phyloP scores from a whole-genome alignment of 2,329 filamentous ascomycete genomes.

The Penicillium sp. region DNA sequence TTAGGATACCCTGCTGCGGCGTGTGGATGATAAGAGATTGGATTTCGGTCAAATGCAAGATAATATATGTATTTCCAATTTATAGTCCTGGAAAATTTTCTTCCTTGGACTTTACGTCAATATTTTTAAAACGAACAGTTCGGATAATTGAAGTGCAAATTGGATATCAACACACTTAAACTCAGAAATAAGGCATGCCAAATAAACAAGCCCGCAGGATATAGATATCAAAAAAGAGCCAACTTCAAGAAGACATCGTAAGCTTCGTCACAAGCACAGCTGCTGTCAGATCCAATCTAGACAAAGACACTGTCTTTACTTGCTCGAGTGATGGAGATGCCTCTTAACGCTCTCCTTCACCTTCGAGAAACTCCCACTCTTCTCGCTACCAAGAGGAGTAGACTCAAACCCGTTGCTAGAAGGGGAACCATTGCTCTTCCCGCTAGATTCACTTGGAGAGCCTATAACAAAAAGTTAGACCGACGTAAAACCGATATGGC shows the following conservation, averaged over 20 bases:
- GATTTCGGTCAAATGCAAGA: background rate
- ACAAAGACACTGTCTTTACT: background rate
- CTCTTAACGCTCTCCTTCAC: slow-evolving; percentile 23
- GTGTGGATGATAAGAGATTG: background rate
- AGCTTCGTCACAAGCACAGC: background rate
- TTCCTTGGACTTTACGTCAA: background rate
- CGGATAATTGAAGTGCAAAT: background rate
- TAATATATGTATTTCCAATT: background rate
- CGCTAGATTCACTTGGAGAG: background rate
- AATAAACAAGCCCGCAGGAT: background rate
- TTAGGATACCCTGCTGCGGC: background rate
- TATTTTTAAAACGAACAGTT: background rate
- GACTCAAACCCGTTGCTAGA: background rate
- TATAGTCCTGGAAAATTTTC: background rate
- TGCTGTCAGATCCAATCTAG: background rate
- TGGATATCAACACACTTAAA: slow-evolving; percentile 9
- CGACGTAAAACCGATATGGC: background rate
- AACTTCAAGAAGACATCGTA: background rate
- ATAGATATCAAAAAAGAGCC: background rate
- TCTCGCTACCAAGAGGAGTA: background rate
- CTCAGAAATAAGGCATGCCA: background rate
- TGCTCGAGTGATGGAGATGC: slow-evolving; percentile 13
- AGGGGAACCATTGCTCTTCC: background rate
- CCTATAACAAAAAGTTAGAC: background rate
- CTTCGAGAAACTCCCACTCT: slow-evolving; percentile 20